phyloP scores from a whole-genome alignment of 306 rosid species.

The Fragaria iinumae region DNA sequence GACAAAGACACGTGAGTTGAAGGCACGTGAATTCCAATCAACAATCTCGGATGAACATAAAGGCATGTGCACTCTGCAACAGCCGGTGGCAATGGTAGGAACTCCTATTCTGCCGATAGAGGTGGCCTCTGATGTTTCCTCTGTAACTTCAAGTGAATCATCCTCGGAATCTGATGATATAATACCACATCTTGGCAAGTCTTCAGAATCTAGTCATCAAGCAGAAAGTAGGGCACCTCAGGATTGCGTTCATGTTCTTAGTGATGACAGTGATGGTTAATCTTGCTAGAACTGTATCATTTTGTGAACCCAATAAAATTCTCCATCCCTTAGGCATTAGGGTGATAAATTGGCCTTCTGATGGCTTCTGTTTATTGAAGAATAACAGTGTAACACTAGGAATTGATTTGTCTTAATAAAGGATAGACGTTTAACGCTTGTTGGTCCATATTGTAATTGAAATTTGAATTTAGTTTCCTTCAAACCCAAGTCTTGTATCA shows the following conservation, averaged over 20 bases:
- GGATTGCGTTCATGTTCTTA: not conserved
- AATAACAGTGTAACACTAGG: not conserved
- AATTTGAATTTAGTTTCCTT: not conserved
- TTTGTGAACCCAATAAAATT: not conserved
- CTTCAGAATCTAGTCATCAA: not conserved
- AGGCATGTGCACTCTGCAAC: constrained; percentile 1
- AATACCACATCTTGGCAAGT: not conserved
- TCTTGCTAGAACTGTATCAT: not conserved
- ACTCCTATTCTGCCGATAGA: constrained; percentile 20
- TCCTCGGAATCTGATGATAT: constrained; percentile 46
- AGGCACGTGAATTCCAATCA: constrained; percentile 11
- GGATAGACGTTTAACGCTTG: not conserved
- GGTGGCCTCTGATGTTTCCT: constrained; percentile 32
- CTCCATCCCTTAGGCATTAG: not conserved
- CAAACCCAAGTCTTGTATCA: not conserved
- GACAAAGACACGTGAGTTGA: not conserved
- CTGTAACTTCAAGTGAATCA: constrained; percentile 39
- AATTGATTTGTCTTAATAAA: not conserved
- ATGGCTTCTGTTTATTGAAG: not conserved
- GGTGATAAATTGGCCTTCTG: not conserved
- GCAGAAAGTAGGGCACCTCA: not conserved
- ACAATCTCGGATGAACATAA: constrained; percentile 9
- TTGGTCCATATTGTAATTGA: not conserved
- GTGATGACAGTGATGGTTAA: constrained; percentile 21
- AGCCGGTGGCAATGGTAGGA: constrained; percentile 1